Percentiles rank a stretch among this genome's conserved stretches.
Evolutionary conservation across 768 basidiomycete species (phyloP).

Genomic region (Amanita molliuscula): DNA sequence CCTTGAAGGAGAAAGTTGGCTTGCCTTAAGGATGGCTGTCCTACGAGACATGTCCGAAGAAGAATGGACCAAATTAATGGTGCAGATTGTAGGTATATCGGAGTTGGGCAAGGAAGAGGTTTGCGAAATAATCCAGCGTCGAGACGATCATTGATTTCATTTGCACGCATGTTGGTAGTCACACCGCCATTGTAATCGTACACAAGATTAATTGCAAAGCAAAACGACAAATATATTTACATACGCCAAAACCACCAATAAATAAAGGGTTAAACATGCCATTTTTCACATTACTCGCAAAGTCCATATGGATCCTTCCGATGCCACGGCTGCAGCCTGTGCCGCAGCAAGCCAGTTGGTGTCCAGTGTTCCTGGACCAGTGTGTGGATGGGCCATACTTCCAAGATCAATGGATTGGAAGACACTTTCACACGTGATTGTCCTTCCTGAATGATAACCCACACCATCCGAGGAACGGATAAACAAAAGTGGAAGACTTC

Average conservation of each 20-base stretch:
- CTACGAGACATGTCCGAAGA: constrained; percentile 34
- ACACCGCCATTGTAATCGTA: constrained; percentile 8
- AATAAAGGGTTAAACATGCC: constrained; percentile 14
- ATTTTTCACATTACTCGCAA: constrained; percentile 58
- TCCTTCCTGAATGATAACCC: constrained; percentile 81
- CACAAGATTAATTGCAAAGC: constrained; percentile 22
- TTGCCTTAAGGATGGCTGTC: constrained; percentile 32
- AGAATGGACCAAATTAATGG: constrained; percentile 46
- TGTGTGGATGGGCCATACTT: constrained; percentile 35
- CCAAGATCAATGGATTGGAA: constrained; percentile 62
- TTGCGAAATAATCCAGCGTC: constrained; percentile 38
- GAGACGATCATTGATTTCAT: constrained; percentile 19
- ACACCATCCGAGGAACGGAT: constrained; percentile 79
- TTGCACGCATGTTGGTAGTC: constrained; percentile 3
- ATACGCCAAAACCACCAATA: constrained; percentile 15
- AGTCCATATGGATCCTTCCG: constrained; percentile 68
- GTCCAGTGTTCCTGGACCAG: constrained; percentile 39
- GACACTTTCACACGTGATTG: constrained; percentile 73
- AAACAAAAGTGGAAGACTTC: constrained; percentile 70
- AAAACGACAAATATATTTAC: constrained; percentile 24
- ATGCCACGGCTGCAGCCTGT: constrained; percentile 50
- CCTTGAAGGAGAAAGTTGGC: constrained; percentile 45
- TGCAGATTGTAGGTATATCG: constrained; percentile 44
- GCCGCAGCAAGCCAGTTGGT: constrained; percentile 68
- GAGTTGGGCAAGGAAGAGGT: constrained; percentile 60